These are phyloP conservation scores for Botrytis galanthina DNA, from an alignment of 2,329 filamentous ascomycete genomes.

Conservation along the genomic window DNA sequence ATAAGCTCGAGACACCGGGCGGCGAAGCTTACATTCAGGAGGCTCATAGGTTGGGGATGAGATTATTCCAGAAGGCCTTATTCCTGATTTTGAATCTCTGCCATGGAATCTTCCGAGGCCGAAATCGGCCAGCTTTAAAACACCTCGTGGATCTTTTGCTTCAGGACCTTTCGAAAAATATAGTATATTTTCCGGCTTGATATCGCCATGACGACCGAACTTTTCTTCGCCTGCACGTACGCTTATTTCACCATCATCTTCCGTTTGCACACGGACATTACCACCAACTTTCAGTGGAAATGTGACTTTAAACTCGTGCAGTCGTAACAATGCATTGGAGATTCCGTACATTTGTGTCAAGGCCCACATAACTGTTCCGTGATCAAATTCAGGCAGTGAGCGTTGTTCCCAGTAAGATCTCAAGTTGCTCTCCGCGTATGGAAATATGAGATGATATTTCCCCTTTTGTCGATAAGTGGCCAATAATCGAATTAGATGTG, in stretches of 20 bases:
- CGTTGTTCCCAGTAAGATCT: constrained; percentile 33
- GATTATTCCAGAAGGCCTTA: constrained; percentile 23
- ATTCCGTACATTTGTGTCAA: constrained; percentile 37
- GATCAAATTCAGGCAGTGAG: constrained; percentile 22
- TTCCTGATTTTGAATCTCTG: constrained; percentile 36
- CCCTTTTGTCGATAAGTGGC: constrained; percentile 32
- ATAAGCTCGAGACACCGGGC: constrained; percentile 39
- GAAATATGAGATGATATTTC: constrained; percentile 37
- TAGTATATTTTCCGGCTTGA: constrained; percentile 32
- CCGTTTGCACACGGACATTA: constrained; percentile 4
- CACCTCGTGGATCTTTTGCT: constrained; percentile 26
- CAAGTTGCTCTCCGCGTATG: constrained; percentile 34
- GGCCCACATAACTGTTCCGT: constrained; percentile 31
- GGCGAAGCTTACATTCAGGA: constrained; percentile 39
- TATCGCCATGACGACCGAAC: constrained; percentile 36
- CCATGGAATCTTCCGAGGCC: constrained; percentile 38
- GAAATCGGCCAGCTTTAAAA: constrained; percentile 30
- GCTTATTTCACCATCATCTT: constrained; percentile 13
- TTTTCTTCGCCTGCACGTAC: constrained; percentile 24
- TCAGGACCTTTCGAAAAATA: constrained; percentile 34
- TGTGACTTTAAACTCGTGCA: constrained; percentile 33
- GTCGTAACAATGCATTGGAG: constrained; percentile 27
- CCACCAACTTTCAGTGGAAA: constrained; percentile 15
- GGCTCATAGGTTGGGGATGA: constrained; percentile 41
- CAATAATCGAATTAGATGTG: constrained; percentile 36